A percentile compares a stretch with the other conserved stretches of the same genome.
These are phyloP conservation scores for Tylopilus subfusipes DNA, from an alignment of 768 basidiomycete genomes.

Conservation along the genomic window DNA sequence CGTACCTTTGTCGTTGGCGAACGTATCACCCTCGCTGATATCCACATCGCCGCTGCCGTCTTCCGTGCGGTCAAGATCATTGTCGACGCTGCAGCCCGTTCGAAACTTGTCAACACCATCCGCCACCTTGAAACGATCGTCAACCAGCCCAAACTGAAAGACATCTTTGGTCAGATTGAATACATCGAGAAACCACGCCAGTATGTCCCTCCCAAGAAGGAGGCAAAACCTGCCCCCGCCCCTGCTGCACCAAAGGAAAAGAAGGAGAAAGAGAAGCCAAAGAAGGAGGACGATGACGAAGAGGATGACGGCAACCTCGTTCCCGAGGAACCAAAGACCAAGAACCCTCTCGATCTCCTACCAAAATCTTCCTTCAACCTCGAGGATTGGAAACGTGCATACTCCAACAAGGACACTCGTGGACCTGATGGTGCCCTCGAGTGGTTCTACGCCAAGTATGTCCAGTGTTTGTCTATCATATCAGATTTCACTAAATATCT, in stretches of 20 bases:
- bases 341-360: slow-evolving; percentile 92
- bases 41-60: slow-evolving; percentile 61
- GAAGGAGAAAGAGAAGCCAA: slow-evolving; percentile 66
- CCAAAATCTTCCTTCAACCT: slow-evolving; percentile 87
- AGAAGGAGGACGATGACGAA: slow-evolving; percentile 51
- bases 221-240: slow-evolving; percentile 47
- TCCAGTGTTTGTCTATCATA: neutral
- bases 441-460: slow-evolving; percentile 96
- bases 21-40: slow-evolving; percentile 91
- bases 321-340: slow-evolving; percentile 81
- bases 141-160: slow-evolving; percentile 77
- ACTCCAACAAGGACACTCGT: slow-evolving; percentile 97
- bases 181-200: slow-evolving; percentile 69
- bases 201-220: slow-evolving; percentile 74
- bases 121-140: slow-evolving; percentile 85
- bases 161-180: slow-evolving; percentile 55
- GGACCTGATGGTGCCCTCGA: slow-evolving; percentile 78
- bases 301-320: slow-evolving; percentile 76
- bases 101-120: slow-evolving; percentile 69
- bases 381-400: slow-evolving; percentile 96
- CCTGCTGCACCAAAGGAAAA: slow-evolving; percentile 43
- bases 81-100: slow-evolving; percentile 64
- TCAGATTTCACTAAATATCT: slow-evolving; percentile 1
- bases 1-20: slow-evolving; percentile 92
- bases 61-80: slow-evolving; percentile 50